Percentiles rank a stretch among this genome's conserved stretches.
Evolutionary conservation across 768 basidiomycete species (phyloP).

Genomic region (Leccinellum albellum): DNA sequence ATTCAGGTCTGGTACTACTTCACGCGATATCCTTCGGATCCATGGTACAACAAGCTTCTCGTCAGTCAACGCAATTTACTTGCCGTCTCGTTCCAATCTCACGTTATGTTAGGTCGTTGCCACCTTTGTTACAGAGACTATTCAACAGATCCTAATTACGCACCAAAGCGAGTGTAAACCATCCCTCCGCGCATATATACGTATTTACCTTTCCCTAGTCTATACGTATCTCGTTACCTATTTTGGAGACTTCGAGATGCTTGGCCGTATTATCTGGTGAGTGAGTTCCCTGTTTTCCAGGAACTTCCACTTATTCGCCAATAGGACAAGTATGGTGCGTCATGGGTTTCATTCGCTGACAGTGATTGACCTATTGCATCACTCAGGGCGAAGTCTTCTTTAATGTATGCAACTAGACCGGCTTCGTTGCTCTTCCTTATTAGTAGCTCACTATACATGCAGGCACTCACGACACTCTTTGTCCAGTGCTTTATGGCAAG

Average conservation of each 20-base stretch:
- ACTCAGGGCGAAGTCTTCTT: conserved; percentile 47
- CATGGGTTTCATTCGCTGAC: background rate
- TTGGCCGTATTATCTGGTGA: conserved; percentile 41
- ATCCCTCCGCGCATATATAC: background rate
- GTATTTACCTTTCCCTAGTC: conserved; percentile 29
- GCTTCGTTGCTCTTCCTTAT: background rate
- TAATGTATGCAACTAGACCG: conserved; percentile 31
- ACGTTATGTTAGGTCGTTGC: conserved; percentile 39
- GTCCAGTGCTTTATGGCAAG: conserved; percentile 54
- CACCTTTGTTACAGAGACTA: conserved; percentile 48
- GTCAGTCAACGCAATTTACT: conserved; percentile 29
- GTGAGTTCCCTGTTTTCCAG: conserved; percentile 11
- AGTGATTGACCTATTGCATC: conserved; percentile 5
- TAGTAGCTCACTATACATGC: background rate
- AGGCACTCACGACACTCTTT: conserved; percentile 42
- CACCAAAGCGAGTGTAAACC: conserved; percentile 39
- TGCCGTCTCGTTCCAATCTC: background rate
- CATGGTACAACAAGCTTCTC: conserved; percentile 44
- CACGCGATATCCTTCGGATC: conserved; percentile 44
- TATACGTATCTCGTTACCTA: conserved; percentile 48
- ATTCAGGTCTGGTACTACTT: conserved; percentile 57
- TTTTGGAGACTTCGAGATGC: conserved; percentile 29
- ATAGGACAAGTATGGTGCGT: conserved; percentile 25
- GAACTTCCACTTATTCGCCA: background rate
- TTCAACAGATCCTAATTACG: conserved; percentile 52